Evolutionary conservation across 2,329 filamentous ascomycete genomes (phyloP).

Genomic region (Trichoderma gracile): DNA sequence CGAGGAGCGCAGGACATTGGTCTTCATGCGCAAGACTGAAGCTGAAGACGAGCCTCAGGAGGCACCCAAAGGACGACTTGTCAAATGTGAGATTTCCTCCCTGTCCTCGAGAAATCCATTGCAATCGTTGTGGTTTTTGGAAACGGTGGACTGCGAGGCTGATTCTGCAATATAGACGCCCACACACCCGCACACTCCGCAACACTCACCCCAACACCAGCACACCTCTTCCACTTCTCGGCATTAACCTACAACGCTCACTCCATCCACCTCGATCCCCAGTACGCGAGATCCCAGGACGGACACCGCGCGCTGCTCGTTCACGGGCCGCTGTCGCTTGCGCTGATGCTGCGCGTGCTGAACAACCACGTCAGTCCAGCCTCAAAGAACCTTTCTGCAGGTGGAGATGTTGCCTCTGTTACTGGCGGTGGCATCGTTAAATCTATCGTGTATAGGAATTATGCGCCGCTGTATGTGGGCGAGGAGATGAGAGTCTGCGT

Average conservation of each 20-base stretch:
- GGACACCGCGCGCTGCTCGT: slow-evolving; percentile 75
- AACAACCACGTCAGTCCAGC: slow-evolving; percentile 33
- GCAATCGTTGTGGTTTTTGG: too few species aligned
- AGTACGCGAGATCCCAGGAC: slow-evolving; percentile 70
- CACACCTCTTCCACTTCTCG: slow-evolving; percentile 85
- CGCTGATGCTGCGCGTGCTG: slow-evolving; percentile 72
- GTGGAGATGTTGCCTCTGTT: too few species aligned
- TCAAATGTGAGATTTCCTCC: slow-evolving; percentile 36
- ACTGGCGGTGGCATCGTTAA: background rate
- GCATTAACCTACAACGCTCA: slow-evolving; percentile 93
- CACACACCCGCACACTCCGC: slow-evolving; percentile 45
- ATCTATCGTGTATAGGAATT: slow-evolving; percentile 74
- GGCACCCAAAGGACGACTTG: slow-evolving; percentile 27
- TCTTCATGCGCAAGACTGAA: slow-evolving; percentile 50
- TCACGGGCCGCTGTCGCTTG: slow-evolving; percentile 80
- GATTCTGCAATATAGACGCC: slow-evolving; percentile 34
- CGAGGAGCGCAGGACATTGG: slow-evolving; percentile 52
- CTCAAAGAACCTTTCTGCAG: too few species aligned
- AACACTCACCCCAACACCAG: slow-evolving; percentile 63
- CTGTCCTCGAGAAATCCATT: too few species aligned
- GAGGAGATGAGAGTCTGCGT: slow-evolving; percentile 72
- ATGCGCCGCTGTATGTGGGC: slow-evolving; percentile 75
- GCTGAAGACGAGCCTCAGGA: slow-evolving; percentile 22
- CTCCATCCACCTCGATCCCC: slow-evolving; percentile 78
- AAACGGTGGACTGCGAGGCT: too few species aligned